These are phyloP conservation scores for Ustilago vetiveriae DNA, from an alignment of 1,284 basidiomycete genomes.

Conservation along the genomic window DNA sequence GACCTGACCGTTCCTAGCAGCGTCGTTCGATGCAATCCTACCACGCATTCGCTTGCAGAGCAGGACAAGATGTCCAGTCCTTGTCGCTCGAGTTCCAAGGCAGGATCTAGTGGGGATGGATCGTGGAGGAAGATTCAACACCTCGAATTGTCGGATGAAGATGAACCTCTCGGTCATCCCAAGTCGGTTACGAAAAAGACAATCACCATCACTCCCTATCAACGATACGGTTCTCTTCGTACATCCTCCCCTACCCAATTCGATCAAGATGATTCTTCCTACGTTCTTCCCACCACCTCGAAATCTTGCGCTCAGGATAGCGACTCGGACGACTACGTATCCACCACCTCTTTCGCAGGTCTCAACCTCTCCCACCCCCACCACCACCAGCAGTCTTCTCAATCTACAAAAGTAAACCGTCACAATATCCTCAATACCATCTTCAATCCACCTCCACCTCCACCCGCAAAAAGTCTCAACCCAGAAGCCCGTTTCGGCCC, in stretches of 20 bases:
- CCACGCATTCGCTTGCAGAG: no score
- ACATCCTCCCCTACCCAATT: background rate
- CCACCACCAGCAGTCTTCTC: no score
- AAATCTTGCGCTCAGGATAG: no score
- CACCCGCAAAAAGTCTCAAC: slow-evolving; percentile 2
- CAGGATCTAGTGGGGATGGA: background rate
- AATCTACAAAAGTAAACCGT: background rate
- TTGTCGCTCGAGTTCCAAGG: no score
- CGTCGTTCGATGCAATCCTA: slow-evolving; percentile 2
- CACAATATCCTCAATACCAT: slow-evolving; percentile 11
- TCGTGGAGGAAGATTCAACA: slow-evolving; percentile 17
- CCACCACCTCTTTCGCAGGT: slow-evolving; percentile 14
- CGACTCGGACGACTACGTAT: slow-evolving; percentile 7
- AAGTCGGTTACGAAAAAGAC: slow-evolving; percentile 2
- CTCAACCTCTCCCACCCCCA: slow-evolving; percentile 30
- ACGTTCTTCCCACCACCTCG: background rate
- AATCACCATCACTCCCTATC: slow-evolving; percentile 42
- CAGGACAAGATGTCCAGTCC: no score
- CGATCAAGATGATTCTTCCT: slow-evolving; percentile 20
- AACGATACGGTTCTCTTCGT: slow-evolving; percentile 27
- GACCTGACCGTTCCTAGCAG: slow-evolving; percentile 34
- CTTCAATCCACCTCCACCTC: slow-evolving; percentile 15
- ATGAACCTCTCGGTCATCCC: slow-evolving; percentile 1
- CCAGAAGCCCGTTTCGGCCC: slow-evolving; percentile 27
- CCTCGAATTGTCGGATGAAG: slow-evolving; percentile 38